Base-by-base conservation (phyloP, 1,284 basidiomycete species). In the Naganishia albida region DNA sequence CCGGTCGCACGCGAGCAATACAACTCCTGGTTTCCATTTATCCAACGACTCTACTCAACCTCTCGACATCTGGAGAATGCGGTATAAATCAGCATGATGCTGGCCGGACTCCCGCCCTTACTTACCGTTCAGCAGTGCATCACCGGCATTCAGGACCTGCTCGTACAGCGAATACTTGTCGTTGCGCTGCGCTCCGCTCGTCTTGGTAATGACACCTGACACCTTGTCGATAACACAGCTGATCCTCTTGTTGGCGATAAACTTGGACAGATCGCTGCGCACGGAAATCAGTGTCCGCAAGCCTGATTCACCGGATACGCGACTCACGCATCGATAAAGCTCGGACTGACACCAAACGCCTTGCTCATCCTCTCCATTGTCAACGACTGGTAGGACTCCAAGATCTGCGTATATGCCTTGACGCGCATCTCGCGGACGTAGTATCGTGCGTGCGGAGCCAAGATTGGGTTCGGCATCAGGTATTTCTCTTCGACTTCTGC, bases 361-460 rank as follows among this genome's bases (percentile, higher is more conserved):
- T 85, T 82, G 53, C 86, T 86, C 72, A 99, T 86, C 70, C 89
- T 90, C 68, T 94, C 89, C 44, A 99, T 81, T 1, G 94, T 97
- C 43, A 99, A 83, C 68, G 88, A 91, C 54, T 89, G 85, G 78
- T 99, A 99, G 18, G 86, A 89, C 78, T 98, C 93, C 18, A 99
- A 83, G 2, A 98, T 83, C 76, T 98, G 95, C 40, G 85, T 82
- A 80, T 98, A 99, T 2, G 94, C 93, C 51, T 92, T 87, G 73
- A 99, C 94, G 49, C 95, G 88, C 90, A 98, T 94, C 79, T 98
- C 96, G 57, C 94, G 88, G 23, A 95, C 86, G 77, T 96, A 98
- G 82, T 84, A 97, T 3, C 91, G 86, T 1, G 92, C 85, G 75
- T 99, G 96, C 0, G 89, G 89, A 7, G 88, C 85, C 50, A 98